A percentile compares a stretch with the other conserved stretches of the same genome.
These are phyloP conservation scores for Emergomyces orientalis DNA, from an alignment of 2,329 filamentous ascomycete genomes.

Conservation along the genomic window DNA sequence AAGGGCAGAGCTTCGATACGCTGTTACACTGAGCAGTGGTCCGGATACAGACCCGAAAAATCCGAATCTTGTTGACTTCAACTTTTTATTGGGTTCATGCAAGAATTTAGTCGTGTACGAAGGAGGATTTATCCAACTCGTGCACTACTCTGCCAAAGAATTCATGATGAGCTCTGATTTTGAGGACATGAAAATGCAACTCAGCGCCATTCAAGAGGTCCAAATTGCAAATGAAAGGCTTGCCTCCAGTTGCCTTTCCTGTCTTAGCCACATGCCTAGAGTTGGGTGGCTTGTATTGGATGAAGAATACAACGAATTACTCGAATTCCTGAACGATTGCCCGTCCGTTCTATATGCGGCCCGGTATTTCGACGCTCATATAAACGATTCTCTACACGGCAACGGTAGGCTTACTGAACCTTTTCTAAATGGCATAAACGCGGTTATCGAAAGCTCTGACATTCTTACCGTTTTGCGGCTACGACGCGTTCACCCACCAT, in stretches of 20 bases:
- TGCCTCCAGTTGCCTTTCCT: neutral
- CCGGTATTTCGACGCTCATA: neutral
- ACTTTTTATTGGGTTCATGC: neutral
- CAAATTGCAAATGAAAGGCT: neutral
- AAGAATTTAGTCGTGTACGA: neutral
- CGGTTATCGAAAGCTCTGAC: neutral
- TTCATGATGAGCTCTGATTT: neutral
- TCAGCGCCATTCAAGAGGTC: neutral
- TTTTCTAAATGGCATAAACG: neutral
- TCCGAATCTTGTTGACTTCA: neutral
- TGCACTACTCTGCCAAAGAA: slow-evolving; percentile 2
- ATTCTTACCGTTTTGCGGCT: neutral
- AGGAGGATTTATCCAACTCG: neutral
- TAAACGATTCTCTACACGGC: neutral
- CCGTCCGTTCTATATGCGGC: slow-evolving; percentile 2
- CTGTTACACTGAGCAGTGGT: neutral
- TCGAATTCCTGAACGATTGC: neutral
- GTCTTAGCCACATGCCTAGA: neutral
- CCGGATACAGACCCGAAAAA: neutral
- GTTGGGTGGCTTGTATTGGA: neutral
- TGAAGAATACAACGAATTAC: neutral
- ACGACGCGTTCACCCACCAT: neutral
- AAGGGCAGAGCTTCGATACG: neutral
- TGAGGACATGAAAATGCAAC: no score
- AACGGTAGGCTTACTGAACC: neutral